Evolutionary conservation across 257 asterid species (phyloP).

Genomic region (Linaria vulgaris): DNA sequence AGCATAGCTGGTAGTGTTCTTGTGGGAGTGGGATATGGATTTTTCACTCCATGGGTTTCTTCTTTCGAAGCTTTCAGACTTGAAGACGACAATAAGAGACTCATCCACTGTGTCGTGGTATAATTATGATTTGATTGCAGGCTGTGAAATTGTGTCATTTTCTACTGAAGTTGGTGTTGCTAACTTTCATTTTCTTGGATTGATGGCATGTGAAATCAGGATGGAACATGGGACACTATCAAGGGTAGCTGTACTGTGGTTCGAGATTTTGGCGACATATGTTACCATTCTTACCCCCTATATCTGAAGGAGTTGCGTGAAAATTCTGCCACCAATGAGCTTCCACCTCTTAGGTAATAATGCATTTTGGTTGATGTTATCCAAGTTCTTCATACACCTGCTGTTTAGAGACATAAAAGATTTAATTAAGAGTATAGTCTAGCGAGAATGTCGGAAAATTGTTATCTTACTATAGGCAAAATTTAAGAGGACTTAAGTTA

Average conservation of each 20-base stretch:
- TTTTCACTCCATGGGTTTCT: slow-evolving; percentile 90
- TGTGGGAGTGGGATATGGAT: slow-evolving; percentile 88
- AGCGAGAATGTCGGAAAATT: background rate
- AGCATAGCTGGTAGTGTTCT: slow-evolving; percentile 78
- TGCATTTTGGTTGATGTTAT: slow-evolving; percentile 9
- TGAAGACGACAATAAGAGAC: slow-evolving; percentile 53
- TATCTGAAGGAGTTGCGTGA: slow-evolving; percentile 66
- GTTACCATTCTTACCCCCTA: slow-evolving; percentile 71
- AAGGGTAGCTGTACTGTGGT: slow-evolving; percentile 87
- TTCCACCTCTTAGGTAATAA: slow-evolving; percentile 74
- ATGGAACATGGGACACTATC: slow-evolving; percentile 87
- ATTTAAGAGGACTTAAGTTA: background rate
- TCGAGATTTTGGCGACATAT: slow-evolving; percentile 86
- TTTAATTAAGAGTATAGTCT: background rate
- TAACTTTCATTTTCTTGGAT: background rate
- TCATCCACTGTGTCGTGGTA: slow-evolving; percentile 79
- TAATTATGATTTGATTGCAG: background rate
- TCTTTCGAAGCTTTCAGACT: slow-evolving; percentile 86
- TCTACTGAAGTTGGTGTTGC: background rate
- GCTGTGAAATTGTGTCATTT: background rate
- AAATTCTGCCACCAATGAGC: slow-evolving; percentile 46
- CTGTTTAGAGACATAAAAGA: slow-evolving; percentile 3
- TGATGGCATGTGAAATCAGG: slow-evolving; percentile 42
- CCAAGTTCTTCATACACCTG: background rate
- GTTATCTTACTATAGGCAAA: too few relatives aligned